phyloP scores from a whole-genome alignment of 495 filamentous ascomycete genomes.

The Neurospora sp. region DNA sequence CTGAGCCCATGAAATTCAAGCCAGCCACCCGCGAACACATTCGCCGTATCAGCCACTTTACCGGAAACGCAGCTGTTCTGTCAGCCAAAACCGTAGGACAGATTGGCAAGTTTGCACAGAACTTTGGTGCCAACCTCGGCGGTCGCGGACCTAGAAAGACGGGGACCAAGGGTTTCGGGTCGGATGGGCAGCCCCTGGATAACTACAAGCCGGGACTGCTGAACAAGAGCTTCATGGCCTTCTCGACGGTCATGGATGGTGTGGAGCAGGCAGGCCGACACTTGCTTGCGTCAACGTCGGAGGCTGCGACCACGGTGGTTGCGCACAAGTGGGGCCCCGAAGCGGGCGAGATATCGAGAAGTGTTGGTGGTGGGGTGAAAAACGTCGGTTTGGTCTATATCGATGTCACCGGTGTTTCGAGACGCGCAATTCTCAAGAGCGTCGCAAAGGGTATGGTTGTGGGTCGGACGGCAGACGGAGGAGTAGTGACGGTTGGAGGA shows the following conservation, averaged over 20 bases:
- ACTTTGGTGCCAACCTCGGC: conserved; percentile 65
- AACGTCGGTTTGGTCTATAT: conserved; percentile 98
- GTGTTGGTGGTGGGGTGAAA: conserved; percentile 75
- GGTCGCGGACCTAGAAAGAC: conserved; percentile 49
- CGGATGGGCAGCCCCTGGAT: conserved; percentile 50
- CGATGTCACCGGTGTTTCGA: conserved; percentile 83
- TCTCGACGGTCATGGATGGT: conserved; percentile 88
- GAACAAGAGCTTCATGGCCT: conserved; percentile 94
- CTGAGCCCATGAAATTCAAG: conserved; percentile 77
- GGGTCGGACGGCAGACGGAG: conserved; percentile 72
- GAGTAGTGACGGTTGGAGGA: conserved; percentile 73
- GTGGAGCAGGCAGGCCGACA: conserved; percentile 74
- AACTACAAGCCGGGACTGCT: conserved; percentile 80
- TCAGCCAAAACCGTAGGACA: conserved; percentile 81
- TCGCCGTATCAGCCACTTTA: conserved; percentile 74
- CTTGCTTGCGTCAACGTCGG: conserved; percentile 59
- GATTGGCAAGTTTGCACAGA: conserved; percentile 73
- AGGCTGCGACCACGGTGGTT: conserved; percentile 71
- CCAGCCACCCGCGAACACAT: conserved; percentile 76
- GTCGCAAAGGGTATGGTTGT: conserved; percentile 99
- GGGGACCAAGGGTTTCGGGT: conserved; percentile 44
- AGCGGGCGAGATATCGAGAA: conserved; percentile 61
- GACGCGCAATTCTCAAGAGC: conserved; percentile 77
- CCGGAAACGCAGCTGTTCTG: conserved; percentile 62
- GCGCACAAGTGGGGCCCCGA: conserved; percentile 76